These are phyloP conservation scores for Xylaria sp. DNA, from an alignment of 495 filamentous ascomycete genomes.

Conservation along the genomic window DNA sequence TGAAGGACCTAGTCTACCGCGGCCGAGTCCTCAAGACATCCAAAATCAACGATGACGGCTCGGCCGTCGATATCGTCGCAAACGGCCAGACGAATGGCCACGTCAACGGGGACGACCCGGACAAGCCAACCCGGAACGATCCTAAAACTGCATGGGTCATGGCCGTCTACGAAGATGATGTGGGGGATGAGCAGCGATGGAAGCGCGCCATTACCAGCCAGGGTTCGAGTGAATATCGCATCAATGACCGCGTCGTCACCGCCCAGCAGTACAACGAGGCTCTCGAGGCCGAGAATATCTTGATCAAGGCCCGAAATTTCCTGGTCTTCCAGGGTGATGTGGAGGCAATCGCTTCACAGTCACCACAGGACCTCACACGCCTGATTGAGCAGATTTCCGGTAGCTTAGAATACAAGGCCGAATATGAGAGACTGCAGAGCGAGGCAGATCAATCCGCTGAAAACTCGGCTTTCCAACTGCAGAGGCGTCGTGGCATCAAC, in stretches of 20 bases:
- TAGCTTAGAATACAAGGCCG: conserved; percentile 91
- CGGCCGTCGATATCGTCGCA: conserved; percentile 62
- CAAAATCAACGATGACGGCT: conserved; percentile 87
- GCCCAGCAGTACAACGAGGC: conserved; percentile 93
- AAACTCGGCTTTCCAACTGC: conserved; percentile 83
- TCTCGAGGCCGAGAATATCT: conserved; percentile 91
- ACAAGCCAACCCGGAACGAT: conserved; percentile 66
- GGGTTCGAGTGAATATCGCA: conserved; percentile 93
- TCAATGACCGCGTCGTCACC: conserved; percentile 89
- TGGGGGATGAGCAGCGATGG: conserved; percentile 94
- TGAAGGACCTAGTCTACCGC: conserved; percentile 94
- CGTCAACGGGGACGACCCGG: conserved; percentile 62
- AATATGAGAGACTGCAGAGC: conserved; percentile 87
- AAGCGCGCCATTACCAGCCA: conserved; percentile 89
- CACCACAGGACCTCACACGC: conserved; percentile 89
- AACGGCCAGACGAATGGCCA: conserved; percentile 64
- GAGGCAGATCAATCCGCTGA: conserved; percentile 88
- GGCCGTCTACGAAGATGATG: conserved; percentile 98
- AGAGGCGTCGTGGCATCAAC: conserved; percentile 91
- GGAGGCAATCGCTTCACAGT: conserved; percentile 95
- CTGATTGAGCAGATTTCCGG: conserved; percentile 98
- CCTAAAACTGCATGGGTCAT: conserved; percentile 97
- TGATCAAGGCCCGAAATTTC: conserved; percentile 98
- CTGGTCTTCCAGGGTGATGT: conserved; percentile 98
- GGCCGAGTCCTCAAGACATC: conserved; percentile 91